Base-by-base conservation (phyloP, 2,329 filamentous ascomycete species). In the Phaeomoniella chlamydospora region DNA sequence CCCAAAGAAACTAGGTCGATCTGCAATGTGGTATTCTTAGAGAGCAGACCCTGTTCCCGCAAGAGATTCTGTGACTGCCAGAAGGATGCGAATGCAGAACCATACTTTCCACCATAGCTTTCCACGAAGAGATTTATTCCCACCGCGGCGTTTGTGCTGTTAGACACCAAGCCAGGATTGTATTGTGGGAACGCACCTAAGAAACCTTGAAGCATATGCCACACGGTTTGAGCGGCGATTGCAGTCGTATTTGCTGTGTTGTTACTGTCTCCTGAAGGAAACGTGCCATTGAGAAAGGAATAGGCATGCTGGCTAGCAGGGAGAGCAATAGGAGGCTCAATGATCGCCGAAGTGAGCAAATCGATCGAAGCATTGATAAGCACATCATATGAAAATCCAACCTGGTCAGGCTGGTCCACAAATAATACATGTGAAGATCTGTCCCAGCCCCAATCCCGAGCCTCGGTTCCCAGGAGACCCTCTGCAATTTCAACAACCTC, bases 1-100 rank as follows among this genome's bases (percentile, higher is more conserved):
- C 77, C 77, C 0, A 84, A 54, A 0, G 77, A 70, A 10, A 60
- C 60, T 5, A 84, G 60, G 37, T 70, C 67, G 34, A 81, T 70
- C 18, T 72, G 65, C 9, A 78, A 55, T 2, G 71, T 75, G 22
- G 56, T 61, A 40, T 68, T 67, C 13, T 49, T 54, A 5, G 65
- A 52, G 2, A 72, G 39, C 2, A 62, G 53, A 3, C 73, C 69
- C 37, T 63, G 67, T 10, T 30, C 37, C 29, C 50, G 49, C 31
- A 36, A 39, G 17, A 41, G 12, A 31, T 53, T 53, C 29, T 53
- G 50, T 19, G 47, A 40, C 31, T 50, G 43, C 38, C 52, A 50
- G 33, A 41, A 49, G 0, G 45, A 38, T 4, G 39, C 33, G 33
- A 45, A 52, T 12, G 39, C 39, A 5, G 50, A 49, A 2, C 50